Evolutionary conservation across 2,329 filamentous ascomycete species (phyloP), one percentile per base, ranked within the genome.

Genomic region (Paecilomyces variotii): DNA sequence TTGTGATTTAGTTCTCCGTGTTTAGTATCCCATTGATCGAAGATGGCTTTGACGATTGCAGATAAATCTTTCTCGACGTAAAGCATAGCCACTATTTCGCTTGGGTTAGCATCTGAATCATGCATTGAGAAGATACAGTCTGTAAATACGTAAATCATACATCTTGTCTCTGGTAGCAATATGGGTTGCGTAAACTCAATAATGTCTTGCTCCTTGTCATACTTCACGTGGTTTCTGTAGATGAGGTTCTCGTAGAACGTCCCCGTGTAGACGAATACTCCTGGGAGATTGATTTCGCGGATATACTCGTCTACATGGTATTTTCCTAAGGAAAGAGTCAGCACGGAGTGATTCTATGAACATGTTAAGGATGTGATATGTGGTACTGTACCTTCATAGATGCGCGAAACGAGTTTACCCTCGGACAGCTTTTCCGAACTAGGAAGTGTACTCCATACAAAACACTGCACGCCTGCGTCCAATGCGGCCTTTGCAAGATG

Each of bases 221-320:
- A 59, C 2, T 63, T 50, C 4, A 61, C 61, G 35, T 63, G 61
- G 12, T 56, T 54, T 19, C 61, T 24, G 11, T 56, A 45, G 24
- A 63, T 53, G 57, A 59, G 58, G 34, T 63, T 63, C 56, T 63
- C 61, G 53, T 63, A 63, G 51, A 63, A 63, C n/a, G 62, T 66
- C 7, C 63, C 64, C 6, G 64, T 66, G 35, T 58, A 62, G 27
- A 66, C 49, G 28, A 65, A 62, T 14, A 56, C 53, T 3, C 57
- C 63, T 30, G 64, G 58, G 54, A 65, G 55, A n/a, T 60, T 58
- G n/a, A 58, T 55, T 56, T 62, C 59, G 4, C 57, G 54, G 24
- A 66, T 65, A 30, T 60, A 62, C 4, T 55, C 56, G 45, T 66
- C 64, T 35, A 66, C 64, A 39, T 58, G 60, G 51, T 63, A 54